These are phyloP conservation scores for Vitis rupestris DNA, from an alignment of 164 flowering plant genomes.

Conservation along the genomic window DNA sequence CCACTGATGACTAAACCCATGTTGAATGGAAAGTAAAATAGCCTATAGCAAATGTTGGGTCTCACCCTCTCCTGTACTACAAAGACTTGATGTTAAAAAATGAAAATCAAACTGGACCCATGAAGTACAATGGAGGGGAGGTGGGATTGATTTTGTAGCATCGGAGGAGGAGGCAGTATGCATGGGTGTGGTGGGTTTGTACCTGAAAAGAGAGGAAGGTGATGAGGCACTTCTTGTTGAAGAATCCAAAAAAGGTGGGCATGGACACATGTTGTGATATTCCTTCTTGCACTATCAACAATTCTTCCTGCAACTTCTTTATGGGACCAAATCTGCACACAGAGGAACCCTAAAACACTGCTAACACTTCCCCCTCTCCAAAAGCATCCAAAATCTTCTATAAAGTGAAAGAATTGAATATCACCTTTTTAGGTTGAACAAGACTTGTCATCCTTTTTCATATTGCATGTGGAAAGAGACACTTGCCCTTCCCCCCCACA, in stretches of 20 bases:
- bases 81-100: too few relatives aligned
- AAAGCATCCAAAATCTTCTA: conserved; percentile 53
- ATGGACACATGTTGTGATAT: conserved; percentile 57
- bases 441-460: conserved; percentile 34
- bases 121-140: too few relatives aligned
- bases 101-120: too few relatives aligned
- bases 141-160: background rate
- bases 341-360: conserved; percentile 16
- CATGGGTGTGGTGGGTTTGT: background rate
- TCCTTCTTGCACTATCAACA: conserved; percentile 45
- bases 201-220: conserved; percentile 7
- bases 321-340: conserved; percentile 55
- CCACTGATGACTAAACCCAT: too few relatives aligned
- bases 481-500: conserved; percentile 6
- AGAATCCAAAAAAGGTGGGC: conserved; percentile 47
- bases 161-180: background rate
- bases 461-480: conserved; percentile 51
- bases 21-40: too few relatives aligned
- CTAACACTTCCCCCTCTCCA: conserved; percentile 11
- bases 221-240: background rate
- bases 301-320: conserved; percentile 74
- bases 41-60: too few relatives aligned
- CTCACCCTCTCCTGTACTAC: too few relatives aligned
- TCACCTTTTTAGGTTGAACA: conserved; percentile 63
- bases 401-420: conserved; percentile 58